Evolutionary conservation across 768 basidiomycete genomes (phyloP).

Genomic region (Mycena olivaceomarginata): DNA sequence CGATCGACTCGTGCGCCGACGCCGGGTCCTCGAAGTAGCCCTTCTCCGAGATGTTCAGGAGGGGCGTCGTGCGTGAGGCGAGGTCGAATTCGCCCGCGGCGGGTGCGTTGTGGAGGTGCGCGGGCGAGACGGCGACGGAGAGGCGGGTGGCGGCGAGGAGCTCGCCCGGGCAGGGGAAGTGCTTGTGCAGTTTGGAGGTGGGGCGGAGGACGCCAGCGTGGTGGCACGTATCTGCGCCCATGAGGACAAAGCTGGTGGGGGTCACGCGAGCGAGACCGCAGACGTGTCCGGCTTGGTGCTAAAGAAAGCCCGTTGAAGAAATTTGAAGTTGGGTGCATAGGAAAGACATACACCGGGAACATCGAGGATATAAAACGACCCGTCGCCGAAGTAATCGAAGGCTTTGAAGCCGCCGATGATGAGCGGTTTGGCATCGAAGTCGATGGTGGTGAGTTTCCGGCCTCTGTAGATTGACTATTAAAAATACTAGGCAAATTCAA

Average conservation of each 20-base stretch:
- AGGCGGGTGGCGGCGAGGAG: not conserved
- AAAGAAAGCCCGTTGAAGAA: not conserved
- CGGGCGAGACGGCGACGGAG: not conserved
- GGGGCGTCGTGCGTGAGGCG: constrained; percentile 1
- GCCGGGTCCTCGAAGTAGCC: not conserved
- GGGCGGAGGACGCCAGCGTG: not conserved
- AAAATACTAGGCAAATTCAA: not conserved
- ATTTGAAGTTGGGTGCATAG: no score
- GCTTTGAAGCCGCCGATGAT: not conserved
- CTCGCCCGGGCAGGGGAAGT: not conserved
- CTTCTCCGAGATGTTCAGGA: not conserved
- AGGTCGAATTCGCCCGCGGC: not conserved
- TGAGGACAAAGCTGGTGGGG: not conserved
- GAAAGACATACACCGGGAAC: not conserved
- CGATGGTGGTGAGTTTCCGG: not conserved
- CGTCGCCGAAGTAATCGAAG: not conserved
- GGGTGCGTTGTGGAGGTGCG: not conserved
- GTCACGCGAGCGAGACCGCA: not conserved
- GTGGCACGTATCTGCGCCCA: not conserved
- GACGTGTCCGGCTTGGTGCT: not conserved
- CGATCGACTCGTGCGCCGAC: not conserved
- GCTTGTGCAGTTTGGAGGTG: not conserved
- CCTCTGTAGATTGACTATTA: not conserved
- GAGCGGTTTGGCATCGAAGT: not conserved
- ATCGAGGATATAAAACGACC: not conserved